Conservation (phyloP, 257 asterid species). For the Petrea volubilis region DNA sequence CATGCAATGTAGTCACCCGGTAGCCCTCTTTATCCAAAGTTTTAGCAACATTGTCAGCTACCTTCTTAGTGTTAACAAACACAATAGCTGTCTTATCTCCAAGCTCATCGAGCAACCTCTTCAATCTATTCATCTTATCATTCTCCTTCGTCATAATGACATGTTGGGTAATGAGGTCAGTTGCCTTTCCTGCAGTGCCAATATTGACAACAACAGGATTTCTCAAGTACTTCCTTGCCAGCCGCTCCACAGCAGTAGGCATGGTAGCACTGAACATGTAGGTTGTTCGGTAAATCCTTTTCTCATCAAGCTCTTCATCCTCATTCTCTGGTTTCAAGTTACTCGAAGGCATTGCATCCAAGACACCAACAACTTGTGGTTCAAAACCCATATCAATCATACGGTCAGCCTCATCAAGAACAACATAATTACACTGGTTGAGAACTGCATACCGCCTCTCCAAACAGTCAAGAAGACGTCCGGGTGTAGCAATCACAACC, state of each 20-base stretch:
- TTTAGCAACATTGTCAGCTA: slow-evolving; percentile 53
- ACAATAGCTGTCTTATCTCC: slow-evolving; percentile 66
- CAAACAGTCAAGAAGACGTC: slow-evolving; percentile 59
- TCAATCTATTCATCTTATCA: slow-evolving; percentile 53
- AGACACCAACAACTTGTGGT: slow-evolving; percentile 60
- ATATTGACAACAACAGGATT: slow-evolving; percentile 67
- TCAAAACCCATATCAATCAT: slow-evolving; percentile 80
- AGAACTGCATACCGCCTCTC: slow-evolving; percentile 55
- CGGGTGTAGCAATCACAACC: slow-evolving; percentile 65
- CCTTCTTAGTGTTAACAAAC: slow-evolving; percentile 55
- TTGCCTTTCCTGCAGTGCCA: slow-evolving; percentile 67
- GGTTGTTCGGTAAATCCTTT: slow-evolving; percentile 56
- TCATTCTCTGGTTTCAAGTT: slow-evolving; percentile 65
- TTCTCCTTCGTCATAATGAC: slow-evolving; percentile 58
- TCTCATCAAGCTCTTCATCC: slow-evolving; percentile 63
- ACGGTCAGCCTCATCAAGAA: slow-evolving; percentile 66
- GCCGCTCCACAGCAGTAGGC: slow-evolving; percentile 66
- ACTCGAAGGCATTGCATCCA: slow-evolving; percentile 71
- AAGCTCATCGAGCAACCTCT: slow-evolving; percentile 51
- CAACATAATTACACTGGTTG: slow-evolving; percentile 61
- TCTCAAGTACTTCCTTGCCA: slow-evolving; percentile 59
- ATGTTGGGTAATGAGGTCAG: slow-evolving; percentile 52
- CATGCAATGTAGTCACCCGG: slow-evolving; percentile 64
- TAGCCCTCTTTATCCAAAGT: slow-evolving; percentile 47
- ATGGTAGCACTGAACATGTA: slow-evolving; percentile 70